Percentiles rank a stretch among this genome's conserved stretches.
Evolutionary conservation across 2,329 filamentous ascomycete species (phyloP).

Genomic region (Epicoccum sorghinum): DNA sequence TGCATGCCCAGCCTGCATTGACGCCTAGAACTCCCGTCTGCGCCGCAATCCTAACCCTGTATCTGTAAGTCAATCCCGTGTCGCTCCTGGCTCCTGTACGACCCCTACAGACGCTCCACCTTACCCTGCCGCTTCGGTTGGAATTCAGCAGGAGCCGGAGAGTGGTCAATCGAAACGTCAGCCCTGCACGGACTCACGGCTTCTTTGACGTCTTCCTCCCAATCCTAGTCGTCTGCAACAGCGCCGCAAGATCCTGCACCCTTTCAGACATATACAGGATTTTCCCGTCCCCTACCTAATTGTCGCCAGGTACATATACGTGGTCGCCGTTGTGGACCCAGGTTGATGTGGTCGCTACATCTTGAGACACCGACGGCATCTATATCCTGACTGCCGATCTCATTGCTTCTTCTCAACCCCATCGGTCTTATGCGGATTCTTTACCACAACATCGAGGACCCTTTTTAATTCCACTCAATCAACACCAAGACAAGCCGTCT

Average conservation of each 20-base stretch:
- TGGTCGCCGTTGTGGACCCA: conserved; percentile 37
- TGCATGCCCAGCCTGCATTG: conserved; percentile 33
- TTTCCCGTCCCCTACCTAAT: conserved; percentile 36
- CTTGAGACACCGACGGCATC: conserved; percentile 33
- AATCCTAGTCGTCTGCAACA: conserved; percentile 45
- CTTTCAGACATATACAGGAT: conserved; percentile 43
- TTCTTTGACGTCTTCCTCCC: conserved; percentile 41
- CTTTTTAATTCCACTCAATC: conserved; percentile 26
- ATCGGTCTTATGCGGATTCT: conserved; percentile 37
- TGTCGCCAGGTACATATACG: conserved; percentile 38
- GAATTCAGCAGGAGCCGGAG: conserved; percentile 42
- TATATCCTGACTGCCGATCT: conserved; percentile 25
- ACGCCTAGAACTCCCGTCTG: conserved; percentile 33
- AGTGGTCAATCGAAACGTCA: conserved; percentile 43
- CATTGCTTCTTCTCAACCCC: conserved; percentile 34
- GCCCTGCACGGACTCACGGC: conserved; percentile 47
- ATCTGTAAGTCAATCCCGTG: conserved; percentile 39
- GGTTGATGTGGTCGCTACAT: conserved; percentile 43
- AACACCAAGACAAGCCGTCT: background rate
- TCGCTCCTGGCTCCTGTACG: conserved; percentile 30
- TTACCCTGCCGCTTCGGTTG: conserved; percentile 42
- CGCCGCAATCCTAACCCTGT: conserved; percentile 39
- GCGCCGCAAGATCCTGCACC: conserved; percentile 39
- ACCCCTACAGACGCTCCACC: conserved; percentile 24
- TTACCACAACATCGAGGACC: conserved; percentile 40